Evolutionary conservation across 768 basidiomycete species (phyloP).

Genomic region (Trametes villosa): DNA sequence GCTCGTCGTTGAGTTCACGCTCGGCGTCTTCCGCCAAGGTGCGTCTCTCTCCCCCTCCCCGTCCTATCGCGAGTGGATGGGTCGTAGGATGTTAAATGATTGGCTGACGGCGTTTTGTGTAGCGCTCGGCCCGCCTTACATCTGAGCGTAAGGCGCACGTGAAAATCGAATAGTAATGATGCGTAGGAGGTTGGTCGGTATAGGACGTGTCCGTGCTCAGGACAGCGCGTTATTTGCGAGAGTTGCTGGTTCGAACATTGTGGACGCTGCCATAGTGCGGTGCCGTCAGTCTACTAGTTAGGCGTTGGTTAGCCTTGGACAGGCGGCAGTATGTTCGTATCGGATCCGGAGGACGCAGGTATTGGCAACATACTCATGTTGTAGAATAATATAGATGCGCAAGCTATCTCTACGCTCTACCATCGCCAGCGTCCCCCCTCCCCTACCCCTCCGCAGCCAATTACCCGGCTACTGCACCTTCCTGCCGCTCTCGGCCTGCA

Average conservation of each 20-base stretch:
- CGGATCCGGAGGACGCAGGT: neutral
- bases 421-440: neutral
- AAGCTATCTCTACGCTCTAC: neutral
- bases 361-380: neutral
- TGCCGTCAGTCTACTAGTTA: too few species aligned
- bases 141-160: slow-evolving; percentile 4
- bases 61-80: too few species aligned
- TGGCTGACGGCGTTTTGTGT: too few species aligned
- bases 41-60: slow-evolving; percentile 1
- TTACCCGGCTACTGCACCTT: neutral
- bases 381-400: slow-evolving; percentile 10
- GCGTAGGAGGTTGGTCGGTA: too few species aligned
- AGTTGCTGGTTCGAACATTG: too few species aligned
- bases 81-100: too few species aligned
- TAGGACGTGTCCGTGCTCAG: too few species aligned
- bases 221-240: too few species aligned
- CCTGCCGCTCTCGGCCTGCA: neutral
- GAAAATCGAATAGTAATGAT: too few species aligned
- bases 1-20: slow-evolving; percentile 89
- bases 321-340: neutral
- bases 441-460: neutral
- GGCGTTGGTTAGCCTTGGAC: neutral
- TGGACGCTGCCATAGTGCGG: too few species aligned
- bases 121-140: slow-evolving; percentile 35
- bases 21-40: slow-evolving; percentile 79